Base-by-base conservation (phyloP, 495 filamentous ascomycete genomes). In the Sporormia fimetaria region DNA sequence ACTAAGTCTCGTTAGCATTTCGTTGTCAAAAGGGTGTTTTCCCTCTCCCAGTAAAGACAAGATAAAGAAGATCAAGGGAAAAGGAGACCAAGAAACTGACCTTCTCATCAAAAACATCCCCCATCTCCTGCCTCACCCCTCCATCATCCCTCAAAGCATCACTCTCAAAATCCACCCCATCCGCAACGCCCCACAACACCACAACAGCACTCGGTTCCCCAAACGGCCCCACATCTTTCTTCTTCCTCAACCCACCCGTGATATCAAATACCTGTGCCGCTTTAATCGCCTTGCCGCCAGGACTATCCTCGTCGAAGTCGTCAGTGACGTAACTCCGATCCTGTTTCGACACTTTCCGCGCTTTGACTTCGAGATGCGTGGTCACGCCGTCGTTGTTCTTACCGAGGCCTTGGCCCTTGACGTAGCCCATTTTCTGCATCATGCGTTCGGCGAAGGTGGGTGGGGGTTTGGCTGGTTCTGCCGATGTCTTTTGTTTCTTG, bases 371-470 rank as follows among this genome's bases (percentile, higher is more conserved):
- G 6, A 46, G 36, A 33, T 32, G 39, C 2, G 35, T 33, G 0
- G 22, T 70, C 48, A 96, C 94, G 33, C 90, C 90, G 21, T 76
- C 73, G 8, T 71, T 73, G 33, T 74, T 71, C 1, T 83, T 84
- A 44, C 90, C 90, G 9, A 98, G 71, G 2, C 90, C 90, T 30
- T 77, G 70, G 15, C 92, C 92, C 47, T 83, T 79, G 8, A 73
- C 80, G 85, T 87, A 94, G 36, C 92, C 92, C 58, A 90, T 86
- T 52, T 94, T 95, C 21, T 76, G 71, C 71, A 98, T 81, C 21
- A 94, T 70, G 17, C 86, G 79, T 40, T 83, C 69, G 2, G 87
- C 90, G 54, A 93, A 94, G 42, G 77, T 38, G 23, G 42, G 23
- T 3, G n/a, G 9, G 10, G 2, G 10, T 37, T 29, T 27, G 12